Conservation (phyloP, 2,329 filamentous ascomycete species). For the Colletotrichum musicola region DNA sequence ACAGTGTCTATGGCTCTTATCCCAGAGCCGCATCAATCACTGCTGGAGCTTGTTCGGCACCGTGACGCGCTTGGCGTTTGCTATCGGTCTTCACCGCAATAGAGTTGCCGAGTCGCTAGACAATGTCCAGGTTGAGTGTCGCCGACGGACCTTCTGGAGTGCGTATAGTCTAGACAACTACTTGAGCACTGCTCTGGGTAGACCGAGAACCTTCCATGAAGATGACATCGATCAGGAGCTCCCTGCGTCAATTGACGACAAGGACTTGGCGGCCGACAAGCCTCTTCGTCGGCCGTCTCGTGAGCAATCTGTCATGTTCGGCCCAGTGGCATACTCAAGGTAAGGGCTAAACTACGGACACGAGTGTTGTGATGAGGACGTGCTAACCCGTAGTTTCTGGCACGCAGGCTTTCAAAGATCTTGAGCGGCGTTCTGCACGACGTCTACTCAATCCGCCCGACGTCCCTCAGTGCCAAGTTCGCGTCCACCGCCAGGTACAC, state of each 20-base stretch:
- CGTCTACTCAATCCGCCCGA: conserved; percentile 51
- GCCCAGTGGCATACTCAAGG: conserved; percentile 50
- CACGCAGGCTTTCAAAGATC: conserved; percentile 47
- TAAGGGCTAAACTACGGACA: conserved; percentile 26
- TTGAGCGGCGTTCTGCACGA: conserved; percentile 50
- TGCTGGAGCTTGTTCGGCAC: conserved; percentile 61
- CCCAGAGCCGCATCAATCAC: conserved; percentile 59
- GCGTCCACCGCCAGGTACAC: conserved; percentile 46
- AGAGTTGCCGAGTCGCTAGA: conserved; percentile 47
- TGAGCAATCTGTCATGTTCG: conserved; percentile 42
- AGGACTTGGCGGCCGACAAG: conserved; percentile 25
- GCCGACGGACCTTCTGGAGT: conserved; percentile 69
- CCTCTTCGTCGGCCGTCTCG: not conserved
- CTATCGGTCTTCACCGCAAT: conserved; percentile 55
- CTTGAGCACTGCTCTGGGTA: conserved; percentile 70
- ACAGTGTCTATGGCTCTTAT: conserved; percentile 58
- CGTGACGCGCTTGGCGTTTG: conserved; percentile 50
- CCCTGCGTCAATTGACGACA: conserved; percentile 66
- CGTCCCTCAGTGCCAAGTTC: conserved; percentile 42
- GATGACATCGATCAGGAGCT: conserved; percentile 74
- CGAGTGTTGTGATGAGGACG: too few species aligned
- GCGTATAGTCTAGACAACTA: conserved; percentile 75
- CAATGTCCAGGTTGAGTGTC: conserved; percentile 46
- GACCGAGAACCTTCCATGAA: conserved; percentile 71
- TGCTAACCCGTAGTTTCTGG: too few species aligned